A percentile compares a stretch with the other conserved stretches of the same genome.
These are phyloP conservation scores for Bromus sterilis DNA, from an alignment of 176 grass and related monocot genomes.

Conservation along the genomic window DNA sequence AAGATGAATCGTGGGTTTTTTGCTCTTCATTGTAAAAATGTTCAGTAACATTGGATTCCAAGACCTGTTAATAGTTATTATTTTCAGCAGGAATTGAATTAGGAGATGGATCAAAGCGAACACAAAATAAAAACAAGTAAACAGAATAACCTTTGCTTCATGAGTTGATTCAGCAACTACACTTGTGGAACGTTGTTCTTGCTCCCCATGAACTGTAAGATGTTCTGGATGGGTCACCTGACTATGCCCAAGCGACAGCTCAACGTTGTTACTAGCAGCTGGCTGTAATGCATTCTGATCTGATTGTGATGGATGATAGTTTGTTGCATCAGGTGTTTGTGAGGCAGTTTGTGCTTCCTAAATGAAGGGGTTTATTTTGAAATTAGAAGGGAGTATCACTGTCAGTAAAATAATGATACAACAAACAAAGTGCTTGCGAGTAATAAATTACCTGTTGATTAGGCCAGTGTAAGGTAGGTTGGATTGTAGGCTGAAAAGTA, in stretches of 20 bases:
- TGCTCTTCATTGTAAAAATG: conserved; percentile 40
- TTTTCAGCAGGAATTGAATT: not conserved
- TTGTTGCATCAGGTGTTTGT: conserved; percentile 43
- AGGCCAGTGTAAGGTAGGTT: conserved; percentile 37
- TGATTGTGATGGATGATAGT: conserved; percentile 51
- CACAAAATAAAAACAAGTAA: not conserved
- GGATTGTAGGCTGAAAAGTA: conserved; percentile 42
- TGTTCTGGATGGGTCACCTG: conserved; percentile 47
- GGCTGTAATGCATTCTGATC: conserved; percentile 40
- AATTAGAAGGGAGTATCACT: not conserved
- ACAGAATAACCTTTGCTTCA: conserved; percentile 49
- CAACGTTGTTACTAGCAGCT: conserved; percentile 24
- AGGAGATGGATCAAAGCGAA: not conserved
- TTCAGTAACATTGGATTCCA: conserved; percentile 39
- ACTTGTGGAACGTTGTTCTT: conserved; percentile 33
- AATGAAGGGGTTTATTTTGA: conserved; percentile 16
- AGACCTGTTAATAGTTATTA: conserved; percentile 23
- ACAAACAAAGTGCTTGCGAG: not conserved
- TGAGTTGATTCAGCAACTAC: conserved; percentile 24
- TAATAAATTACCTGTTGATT: conserved; percentile 38
- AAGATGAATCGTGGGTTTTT: conserved; percentile 20
- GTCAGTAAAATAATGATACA: not conserved
- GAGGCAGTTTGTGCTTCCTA: conserved; percentile 43
- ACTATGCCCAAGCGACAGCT: conserved; percentile 32
- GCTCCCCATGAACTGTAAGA: conserved; percentile 21